These are phyloP conservation scores for Oryza glaberrima DNA, from an alignment of 176 grass and related monocot genomes.

Conservation along the genomic window DNA sequence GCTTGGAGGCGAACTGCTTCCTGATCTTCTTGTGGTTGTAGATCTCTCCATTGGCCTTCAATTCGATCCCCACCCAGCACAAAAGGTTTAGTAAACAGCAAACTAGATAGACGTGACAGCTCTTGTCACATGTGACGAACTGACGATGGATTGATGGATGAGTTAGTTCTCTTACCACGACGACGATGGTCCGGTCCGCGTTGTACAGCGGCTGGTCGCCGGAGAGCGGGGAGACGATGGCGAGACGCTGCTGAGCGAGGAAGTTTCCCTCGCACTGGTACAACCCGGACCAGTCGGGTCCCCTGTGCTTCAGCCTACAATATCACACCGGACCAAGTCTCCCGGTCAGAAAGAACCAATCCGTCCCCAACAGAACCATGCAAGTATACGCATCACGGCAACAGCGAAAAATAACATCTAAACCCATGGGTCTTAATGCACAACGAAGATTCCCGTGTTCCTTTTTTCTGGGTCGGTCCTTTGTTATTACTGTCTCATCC, in stretches of 20 bases:
- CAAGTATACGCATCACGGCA: not conserved
- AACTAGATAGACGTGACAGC: not conserved
- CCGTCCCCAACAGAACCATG: not conserved
- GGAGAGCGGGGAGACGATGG: conserved; percentile 83
- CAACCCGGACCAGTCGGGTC: conserved; percentile 90
- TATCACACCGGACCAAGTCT: not conserved
- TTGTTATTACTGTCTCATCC: conserved; percentile 24
- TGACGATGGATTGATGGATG: not conserved
- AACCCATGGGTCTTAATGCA: not conserved
- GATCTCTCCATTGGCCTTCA: conserved; percentile 89
- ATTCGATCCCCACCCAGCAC: too few species aligned
- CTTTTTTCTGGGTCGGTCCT: not conserved
- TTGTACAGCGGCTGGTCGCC: conserved; percentile 98
- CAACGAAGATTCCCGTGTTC: conserved; percentile 3
- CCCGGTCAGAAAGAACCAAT: not conserved
- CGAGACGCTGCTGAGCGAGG: conserved; percentile 87
- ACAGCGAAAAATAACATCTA: not conserved
- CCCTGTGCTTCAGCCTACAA: conserved; percentile 85
- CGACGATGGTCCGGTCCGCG: conserved; percentile 72
- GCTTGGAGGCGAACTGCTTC: conserved; percentile 61
- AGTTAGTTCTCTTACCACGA: conserved; percentile 62
- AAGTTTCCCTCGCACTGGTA: conserved; percentile 83
- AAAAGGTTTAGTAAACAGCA: not conserved
- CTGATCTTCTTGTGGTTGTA: conserved; percentile 91
- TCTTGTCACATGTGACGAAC: not conserved